Conservation (phyloP, 169 alveolate genomes). For the Plasmodium gallinaceum region DNA sequence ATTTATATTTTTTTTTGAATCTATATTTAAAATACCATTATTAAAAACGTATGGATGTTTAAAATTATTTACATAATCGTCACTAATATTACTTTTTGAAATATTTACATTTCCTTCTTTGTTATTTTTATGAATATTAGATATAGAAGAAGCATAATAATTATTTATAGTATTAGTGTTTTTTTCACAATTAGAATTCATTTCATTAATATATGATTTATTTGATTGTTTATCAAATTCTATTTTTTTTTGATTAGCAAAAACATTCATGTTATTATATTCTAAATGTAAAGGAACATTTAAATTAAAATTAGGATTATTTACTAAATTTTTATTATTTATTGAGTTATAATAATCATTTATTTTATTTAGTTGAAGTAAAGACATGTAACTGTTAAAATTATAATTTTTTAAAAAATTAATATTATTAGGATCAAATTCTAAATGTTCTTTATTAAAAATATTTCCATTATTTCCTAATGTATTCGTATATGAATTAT, state of each 20-base stretch:
- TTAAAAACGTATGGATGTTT: slow-evolving; percentile 1
- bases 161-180: background rate
- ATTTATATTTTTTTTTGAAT: slow-evolving; percentile 14
- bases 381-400: slow-evolving; percentile 12
- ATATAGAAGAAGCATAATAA: background rate
- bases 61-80: slow-evolving; percentile 23
- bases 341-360: slow-evolving; percentile 8
- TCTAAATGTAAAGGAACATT: background rate
- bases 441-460: background rate
- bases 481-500: background rate
- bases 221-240: background rate
- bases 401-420: slow-evolving; percentile 30
- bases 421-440: background rate
- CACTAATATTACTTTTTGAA: slow-evolving; percentile 10
- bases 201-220: slow-evolving; percentile 3
- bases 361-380: slow-evolving; percentile 27
- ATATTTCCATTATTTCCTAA: slow-evolving; percentile 11
- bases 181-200: slow-evolving; percentile 13
- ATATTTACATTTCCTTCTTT: slow-evolving; percentile 11
- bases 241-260: background rate
- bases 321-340: background rate
- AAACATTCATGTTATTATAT: background rate
- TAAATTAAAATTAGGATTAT: background rate
- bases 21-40: background rate
- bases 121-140: background rate